phyloP scores from a whole-genome alignment of 192 early-diverging fungal species.

The Funneliformis geosporum region DNA sequence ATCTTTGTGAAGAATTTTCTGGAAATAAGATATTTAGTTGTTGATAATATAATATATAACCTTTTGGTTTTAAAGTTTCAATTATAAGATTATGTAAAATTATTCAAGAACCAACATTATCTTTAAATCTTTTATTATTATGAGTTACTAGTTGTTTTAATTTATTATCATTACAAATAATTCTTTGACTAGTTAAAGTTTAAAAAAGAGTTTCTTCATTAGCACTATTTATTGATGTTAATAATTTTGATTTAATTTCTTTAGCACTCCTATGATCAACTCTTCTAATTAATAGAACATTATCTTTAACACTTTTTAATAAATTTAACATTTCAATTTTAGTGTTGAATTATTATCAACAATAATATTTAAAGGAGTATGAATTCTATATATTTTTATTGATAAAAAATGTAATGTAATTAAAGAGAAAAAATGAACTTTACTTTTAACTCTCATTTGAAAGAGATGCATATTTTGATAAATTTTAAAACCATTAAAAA shows the following conservation, averaged over 20 bases:
- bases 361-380: no score
- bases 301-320: not conserved
- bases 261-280: not conserved
- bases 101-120: not conserved
- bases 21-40: not conserved
- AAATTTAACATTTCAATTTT: no score
- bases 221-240: not conserved
- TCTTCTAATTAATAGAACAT: not conserved
- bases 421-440: no score
- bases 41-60: not conserved
- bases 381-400: no score
- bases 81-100: constrained; percentile 16
- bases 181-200: not conserved
- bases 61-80: not conserved
- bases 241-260: constrained; percentile 13
- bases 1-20: not conserved
- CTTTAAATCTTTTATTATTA: constrained; percentile 7
- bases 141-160: not conserved
- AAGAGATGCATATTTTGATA: no score
- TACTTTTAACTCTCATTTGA: no score
- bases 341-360: no score
- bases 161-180: constrained; percentile 4
- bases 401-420: no score
- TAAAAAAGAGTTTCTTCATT: not conserved
- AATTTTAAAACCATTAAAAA: no score